Evolutionary conservation across 164 flowering plant genomes (phyloP), one percentile per base, ranked within the genome.

Genomic region (Macadamia integrifolia): DNA sequence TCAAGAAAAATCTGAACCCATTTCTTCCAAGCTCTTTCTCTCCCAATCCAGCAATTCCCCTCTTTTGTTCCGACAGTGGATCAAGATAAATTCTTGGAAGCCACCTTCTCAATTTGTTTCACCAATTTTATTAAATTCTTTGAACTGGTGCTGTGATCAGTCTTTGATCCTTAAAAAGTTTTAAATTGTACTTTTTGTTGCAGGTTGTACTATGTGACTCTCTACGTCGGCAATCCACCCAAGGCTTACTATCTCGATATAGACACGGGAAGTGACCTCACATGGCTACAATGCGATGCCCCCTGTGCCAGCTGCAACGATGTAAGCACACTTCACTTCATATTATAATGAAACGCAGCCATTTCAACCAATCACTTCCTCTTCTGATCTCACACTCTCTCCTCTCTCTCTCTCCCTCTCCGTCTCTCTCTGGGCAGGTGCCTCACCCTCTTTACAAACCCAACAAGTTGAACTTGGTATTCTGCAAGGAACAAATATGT

Each of bases 261-360:
- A n/a, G 98, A 94, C 69, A 88, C 98, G 0, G 98, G 97, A 62
- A 94, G 98, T 65, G 97, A 92, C 67, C 92, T 94, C 64, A 87
- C 98, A 13, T 94, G 97, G 98, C 85, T 94, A 62, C 97, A 92
- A 69, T 94, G 97, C 78, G 91, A 94, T 73, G 95, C 93, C 17
- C 98, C 97, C 1, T 91, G 98, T 77, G 77, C 77, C 55, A 73
- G 67, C 0, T 94, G 97, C 69, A 65, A 83, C 48, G 67, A 76
- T 88, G 98, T 93, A 69, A 53, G 6, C 52, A 14, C 40, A 35
- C 5, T 35, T 5, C 40, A 5, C 40, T 31, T 40, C 60, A 11
- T 56, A 18, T 28, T 2, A 2, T 35, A 35, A 35, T 2, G 40
- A n/a, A 44, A 57, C 29, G 6, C 44, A 15, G 6, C 18, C 6